Evolutionary conservation across 495 filamentous ascomycete genomes (phyloP), one percentile per base, ranked within the genome.

Genomic region (Aspergillus ellipticus): DNA sequence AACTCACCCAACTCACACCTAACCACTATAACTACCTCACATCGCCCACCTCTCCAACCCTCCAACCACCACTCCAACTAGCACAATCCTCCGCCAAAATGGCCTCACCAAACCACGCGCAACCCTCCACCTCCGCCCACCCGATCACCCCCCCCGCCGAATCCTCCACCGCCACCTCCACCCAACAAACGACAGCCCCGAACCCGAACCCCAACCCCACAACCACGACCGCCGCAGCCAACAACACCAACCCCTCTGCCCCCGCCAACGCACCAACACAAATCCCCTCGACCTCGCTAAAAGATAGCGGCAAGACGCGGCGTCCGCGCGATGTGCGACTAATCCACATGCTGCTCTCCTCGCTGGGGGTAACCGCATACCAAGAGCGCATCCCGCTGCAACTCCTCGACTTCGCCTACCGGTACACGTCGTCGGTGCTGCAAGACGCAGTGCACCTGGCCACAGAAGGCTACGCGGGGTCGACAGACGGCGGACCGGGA

Each of bases 361-460:
- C 85, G 1, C 86, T 94, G 48, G 92, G 93, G 62, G 91, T 97
- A 3, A 88, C 86, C 11, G 79, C 88, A 24, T 98, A 95, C 79
- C 90, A 96, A 75, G 89, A 91, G 65, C 90, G 94, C 56, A 92
- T 98, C 1, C 93, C 94, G 0, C 82, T 97, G 3, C 89, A 96
- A 60, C 87, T 98, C 33, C 84, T 97, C 66, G 93, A 97, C 73
- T 96, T 97, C 69, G 92, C 93, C 19, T 97, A 97, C 81, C 88
- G 92, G 42, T 87, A 84, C 72, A 82, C 81, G 5, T 74, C 75
- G 42, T 39, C 87, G 97, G 72, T 78, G 0, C 71, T 78, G 13
- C 76, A 79, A 56, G 77, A 80, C 51, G 67, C 78, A 13, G 68
- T 82, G 53, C 77, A 83, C 49, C 75, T 84, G 47, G 72, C 77